Percentiles rank a stretch among this genome's conserved stretches.
Evolutionary conservation across 2,329 filamentous ascomycete species (phyloP).

Genomic region (Chaetomium olivaceum): DNA sequence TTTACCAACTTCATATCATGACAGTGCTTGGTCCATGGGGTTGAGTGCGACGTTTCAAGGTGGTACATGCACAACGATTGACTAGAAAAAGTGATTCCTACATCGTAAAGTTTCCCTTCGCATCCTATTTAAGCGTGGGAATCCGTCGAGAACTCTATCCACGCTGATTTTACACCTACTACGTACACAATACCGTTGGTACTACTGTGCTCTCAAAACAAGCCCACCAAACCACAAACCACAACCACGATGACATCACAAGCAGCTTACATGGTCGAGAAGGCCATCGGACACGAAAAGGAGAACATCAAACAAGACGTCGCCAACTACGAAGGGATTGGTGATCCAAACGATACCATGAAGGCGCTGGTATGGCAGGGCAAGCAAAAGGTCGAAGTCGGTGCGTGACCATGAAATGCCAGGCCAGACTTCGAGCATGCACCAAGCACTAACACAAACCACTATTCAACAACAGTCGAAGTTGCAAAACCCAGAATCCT

Average conservation of each 20-base stretch:
- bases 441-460: neutral
- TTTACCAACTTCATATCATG: neutral
- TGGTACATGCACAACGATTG: neutral
- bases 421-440: neutral
- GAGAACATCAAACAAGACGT: constrained; percentile 71
- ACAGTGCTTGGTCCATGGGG: neutral
- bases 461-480: constrained; percentile 46
- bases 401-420: constrained; percentile 39
- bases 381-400: constrained; percentile 73
- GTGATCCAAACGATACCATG: constrained; percentile 64
- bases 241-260: constrained; percentile 57
- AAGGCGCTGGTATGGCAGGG: constrained; percentile 80
- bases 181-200: neutral
- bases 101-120: too few species aligned
- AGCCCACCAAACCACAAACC: constrained; percentile 14
- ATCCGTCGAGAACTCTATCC: too few species aligned
- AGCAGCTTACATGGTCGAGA: constrained; percentile 67
- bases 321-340: constrained; percentile 53
- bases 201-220: neutral
- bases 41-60: neutral
- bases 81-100: neutral
- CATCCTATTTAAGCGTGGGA: too few species aligned
- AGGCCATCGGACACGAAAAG: constrained; percentile 65
- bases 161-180: neutral
- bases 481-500: constrained; percentile 70